phyloP scores from a whole-genome alignment of 495 filamentous ascomycete species.

The Chaetomidium leptoderma region DNA sequence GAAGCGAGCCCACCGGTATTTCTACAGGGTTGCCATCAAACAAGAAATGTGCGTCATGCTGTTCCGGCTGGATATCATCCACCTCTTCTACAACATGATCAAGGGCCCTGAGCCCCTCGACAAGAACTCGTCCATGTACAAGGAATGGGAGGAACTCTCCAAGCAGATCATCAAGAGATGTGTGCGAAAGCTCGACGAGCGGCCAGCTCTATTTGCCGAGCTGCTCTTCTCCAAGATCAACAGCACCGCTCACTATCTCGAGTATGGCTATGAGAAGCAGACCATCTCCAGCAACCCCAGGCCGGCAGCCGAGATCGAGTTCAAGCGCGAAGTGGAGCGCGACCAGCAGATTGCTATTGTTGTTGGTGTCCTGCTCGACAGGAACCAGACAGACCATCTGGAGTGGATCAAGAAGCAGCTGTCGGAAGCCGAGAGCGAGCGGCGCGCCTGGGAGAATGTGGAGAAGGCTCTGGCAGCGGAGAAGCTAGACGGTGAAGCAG shows the following conservation, averaged over 20 bases:
- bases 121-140: slow-evolving; percentile 57
- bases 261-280: slow-evolving; percentile 85
- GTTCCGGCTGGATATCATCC: slow-evolving; percentile 85
- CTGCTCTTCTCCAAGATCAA: slow-evolving; percentile 92
- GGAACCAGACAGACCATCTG: slow-evolving; percentile 67
- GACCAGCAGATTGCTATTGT: slow-evolving; percentile 73
- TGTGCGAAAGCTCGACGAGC: slow-evolving; percentile 73
- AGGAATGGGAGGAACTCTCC: slow-evolving; percentile 88
- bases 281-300: slow-evolving; percentile 53
- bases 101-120: slow-evolving; percentile 82
- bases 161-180: slow-evolving; percentile 73
- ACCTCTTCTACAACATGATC: slow-evolving; percentile 84
- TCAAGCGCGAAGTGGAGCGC: slow-evolving; percentile 61
- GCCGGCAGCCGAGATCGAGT: slow-evolving; percentile 70
- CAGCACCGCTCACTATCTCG: slow-evolving; percentile 75
- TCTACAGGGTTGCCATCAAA: slow-evolving; percentile 93
- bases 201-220: slow-evolving; percentile 79
- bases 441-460: slow-evolving; percentile 73
- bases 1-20: slow-evolving; percentile 91
- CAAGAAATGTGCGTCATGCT: slow-evolving; percentile 83
- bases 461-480: slow-evolving; percentile 50
- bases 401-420: slow-evolving; percentile 76
- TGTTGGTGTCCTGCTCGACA: slow-evolving; percentile 71
- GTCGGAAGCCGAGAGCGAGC: slow-evolving; percentile 61
- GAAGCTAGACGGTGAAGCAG: slow-evolving; percentile 27